A percentile compares a stretch with the other conserved stretches of the same genome.
Evolutionary conservation across 495 filamentous ascomycete genomes (phyloP).

Genomic region (Delitschia confertaspora): DNA sequence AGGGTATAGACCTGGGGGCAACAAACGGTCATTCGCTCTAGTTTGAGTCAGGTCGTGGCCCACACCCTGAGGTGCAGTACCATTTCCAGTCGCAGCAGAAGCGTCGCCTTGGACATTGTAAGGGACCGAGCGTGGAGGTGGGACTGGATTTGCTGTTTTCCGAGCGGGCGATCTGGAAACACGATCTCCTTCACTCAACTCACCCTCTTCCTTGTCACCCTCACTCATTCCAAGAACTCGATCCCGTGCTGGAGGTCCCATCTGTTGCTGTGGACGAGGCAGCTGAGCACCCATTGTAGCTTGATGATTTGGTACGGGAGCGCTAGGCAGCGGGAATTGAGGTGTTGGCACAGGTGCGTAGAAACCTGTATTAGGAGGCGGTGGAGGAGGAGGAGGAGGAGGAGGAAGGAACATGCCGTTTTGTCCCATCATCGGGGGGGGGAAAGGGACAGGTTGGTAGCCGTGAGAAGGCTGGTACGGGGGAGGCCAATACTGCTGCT

Average conservation of each 20-base stretch:
- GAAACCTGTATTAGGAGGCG: no score
- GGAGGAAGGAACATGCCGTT: slow-evolving; percentile 8
- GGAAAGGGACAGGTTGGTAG: slow-evolving; percentile 4
- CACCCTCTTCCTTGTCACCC: slow-evolving; percentile 56
- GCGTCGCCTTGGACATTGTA: neutral
- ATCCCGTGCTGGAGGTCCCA: no score
- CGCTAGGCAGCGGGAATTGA: neutral
- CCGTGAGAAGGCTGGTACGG: slow-evolving; percentile 2
- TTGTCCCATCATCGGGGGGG: slow-evolving; percentile 2
- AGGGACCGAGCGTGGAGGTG: slow-evolving; percentile 16
- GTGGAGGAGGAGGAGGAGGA: slow-evolving; percentile 6
- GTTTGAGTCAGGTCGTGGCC: no score
- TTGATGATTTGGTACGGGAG: neutral
- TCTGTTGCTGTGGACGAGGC: no score
- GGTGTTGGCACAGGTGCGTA: neutral
- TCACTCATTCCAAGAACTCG: slow-evolving; percentile 28
- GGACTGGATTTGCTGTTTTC: slow-evolving; percentile 7
- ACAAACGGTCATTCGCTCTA: no score
- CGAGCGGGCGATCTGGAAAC: slow-evolving; percentile 32
- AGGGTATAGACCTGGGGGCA: no score
- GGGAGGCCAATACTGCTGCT: no score
- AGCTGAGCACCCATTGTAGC: no score
- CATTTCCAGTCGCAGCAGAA: neutral
- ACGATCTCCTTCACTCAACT: slow-evolving; percentile 59
- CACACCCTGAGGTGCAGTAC: no score